A percentile compares a stretch with the other conserved stretches of the same genome.
phyloP scores from a whole-genome alignment of 2,329 filamentous ascomycete genomes.

The Aspergillus novofumigatus region DNA sequence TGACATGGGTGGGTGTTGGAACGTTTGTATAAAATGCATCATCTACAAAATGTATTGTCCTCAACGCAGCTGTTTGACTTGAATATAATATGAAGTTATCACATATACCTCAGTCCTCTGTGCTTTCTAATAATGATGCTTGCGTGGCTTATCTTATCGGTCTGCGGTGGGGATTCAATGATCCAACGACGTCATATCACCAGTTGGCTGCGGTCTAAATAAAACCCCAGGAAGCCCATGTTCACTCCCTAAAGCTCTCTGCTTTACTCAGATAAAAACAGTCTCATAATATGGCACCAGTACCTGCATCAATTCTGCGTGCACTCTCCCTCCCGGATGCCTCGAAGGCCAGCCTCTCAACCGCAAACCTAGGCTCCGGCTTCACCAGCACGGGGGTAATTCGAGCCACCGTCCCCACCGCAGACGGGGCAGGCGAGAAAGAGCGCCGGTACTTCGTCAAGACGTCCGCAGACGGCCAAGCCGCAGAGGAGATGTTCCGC shows the following conservation, averaged over 20 bases:
- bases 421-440: conserved; percentile 17
- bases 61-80: not conserved
- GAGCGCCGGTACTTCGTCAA: conserved; percentile 40
- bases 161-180: conserved; percentile 6
- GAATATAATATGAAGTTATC: not conserved
- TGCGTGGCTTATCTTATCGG: conserved; percentile 10
- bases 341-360: conserved; percentile 32
- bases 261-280: no score
- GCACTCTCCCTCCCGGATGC: conserved; percentile 36
- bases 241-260: not conserved
- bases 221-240: no score
- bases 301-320: conserved; percentile 32
- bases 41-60: conserved; percentile 2
- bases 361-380: conserved; percentile 38
- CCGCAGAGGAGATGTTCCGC: conserved; percentile 41
- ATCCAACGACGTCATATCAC: conserved; percentile 6
- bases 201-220: not conserved
- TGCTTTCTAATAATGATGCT: not conserved
- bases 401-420: conserved; percentile 24
- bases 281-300: conserved; percentile 23
- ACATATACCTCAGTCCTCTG: not conserved
- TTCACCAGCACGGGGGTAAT: conserved; percentile 45
- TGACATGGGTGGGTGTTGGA: not conserved
- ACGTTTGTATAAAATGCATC: conserved; percentile 1
- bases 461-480: conserved; percentile 28